phyloP scores from a whole-genome alignment of 768 basidiomycete genomes.

The Podaxis sp. region DNA sequence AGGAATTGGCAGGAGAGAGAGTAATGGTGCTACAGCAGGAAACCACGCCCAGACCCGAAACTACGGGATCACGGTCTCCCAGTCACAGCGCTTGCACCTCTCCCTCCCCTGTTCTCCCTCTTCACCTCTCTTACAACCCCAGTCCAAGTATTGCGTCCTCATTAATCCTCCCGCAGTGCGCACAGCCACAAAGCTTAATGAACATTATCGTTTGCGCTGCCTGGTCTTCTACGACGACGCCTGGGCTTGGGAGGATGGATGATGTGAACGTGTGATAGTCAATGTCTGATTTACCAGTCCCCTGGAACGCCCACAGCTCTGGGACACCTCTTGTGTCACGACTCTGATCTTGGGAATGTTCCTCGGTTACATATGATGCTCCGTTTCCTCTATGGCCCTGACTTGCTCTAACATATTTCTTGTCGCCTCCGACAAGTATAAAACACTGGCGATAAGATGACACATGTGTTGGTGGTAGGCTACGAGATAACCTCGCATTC shows the following conservation, averaged over 20 bases:
- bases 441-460: neutral
- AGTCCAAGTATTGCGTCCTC: neutral
- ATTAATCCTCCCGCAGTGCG: neutral
- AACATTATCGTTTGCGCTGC: neutral
- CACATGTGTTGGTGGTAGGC: neutral
- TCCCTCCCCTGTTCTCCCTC: neutral
- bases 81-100: neutral
- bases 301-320: neutral
- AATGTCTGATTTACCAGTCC: neutral
- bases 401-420: neutral
- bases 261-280: conserved; percentile 1
- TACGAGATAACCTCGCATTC: neutral
- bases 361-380: neutral
- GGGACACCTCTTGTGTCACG: neutral
- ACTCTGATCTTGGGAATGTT: too few species aligned
- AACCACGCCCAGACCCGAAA: conserved; percentile 12
- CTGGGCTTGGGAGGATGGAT: neutral
- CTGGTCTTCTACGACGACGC: neutral
- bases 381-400: neutral
- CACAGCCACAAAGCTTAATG: neutral
- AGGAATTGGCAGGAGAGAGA: too few species aligned
- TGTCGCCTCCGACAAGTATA: neutral
- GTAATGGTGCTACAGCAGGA: neutral
- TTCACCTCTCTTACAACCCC: neutral
- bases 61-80: neutral